These are phyloP conservation scores for Durio zibethinus DNA, from an alignment of 345 rosid genomes.

Conservation along the genomic window DNA sequence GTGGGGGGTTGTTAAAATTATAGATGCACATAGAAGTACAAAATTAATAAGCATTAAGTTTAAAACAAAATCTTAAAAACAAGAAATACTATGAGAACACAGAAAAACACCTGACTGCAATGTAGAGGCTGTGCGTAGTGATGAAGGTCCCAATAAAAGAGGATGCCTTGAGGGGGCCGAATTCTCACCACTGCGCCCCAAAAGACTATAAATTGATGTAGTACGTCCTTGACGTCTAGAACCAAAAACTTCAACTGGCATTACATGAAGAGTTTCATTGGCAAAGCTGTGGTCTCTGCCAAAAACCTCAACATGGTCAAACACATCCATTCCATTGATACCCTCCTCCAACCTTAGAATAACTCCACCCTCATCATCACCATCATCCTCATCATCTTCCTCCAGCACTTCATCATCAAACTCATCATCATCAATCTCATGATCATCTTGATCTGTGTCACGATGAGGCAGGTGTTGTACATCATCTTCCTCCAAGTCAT, in stretches of 20 bases:
- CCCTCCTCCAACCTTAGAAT: constrained; percentile 89
- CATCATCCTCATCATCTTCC: constrained; percentile 90
- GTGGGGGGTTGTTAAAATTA: background rate
- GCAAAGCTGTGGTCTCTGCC: constrained; percentile 81
- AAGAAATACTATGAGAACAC: background rate
- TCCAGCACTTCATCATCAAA: constrained; percentile 91
- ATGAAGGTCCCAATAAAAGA: constrained; percentile 67
- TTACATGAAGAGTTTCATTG: constrained; percentile 81
- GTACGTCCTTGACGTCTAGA: constrained; percentile 95
- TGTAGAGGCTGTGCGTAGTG: constrained; percentile 34
- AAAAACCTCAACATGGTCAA: constrained; percentile 91
- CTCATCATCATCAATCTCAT: constrained; percentile 90
- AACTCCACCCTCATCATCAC: constrained; percentile 87
- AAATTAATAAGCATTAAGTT: background rate
- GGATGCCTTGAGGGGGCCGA: constrained; percentile 76
- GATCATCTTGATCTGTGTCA: constrained; percentile 94
- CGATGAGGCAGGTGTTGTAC: constrained; percentile 85
- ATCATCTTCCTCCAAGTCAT: constrained; percentile 80
- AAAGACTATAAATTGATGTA: constrained; percentile 88
- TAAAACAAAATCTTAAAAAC: background rate
- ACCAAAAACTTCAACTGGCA: constrained; percentile 98
- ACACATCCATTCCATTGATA: constrained; percentile 80
- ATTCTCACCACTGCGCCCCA: constrained; percentile 71
- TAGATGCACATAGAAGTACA: background rate
- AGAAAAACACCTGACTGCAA: constrained; percentile 57